Evolutionary conservation across 2,329 filamentous ascomycete genomes (phyloP), one percentile per base, ranked within the genome.

Genomic region (Stromatinia cepivora): DNA sequence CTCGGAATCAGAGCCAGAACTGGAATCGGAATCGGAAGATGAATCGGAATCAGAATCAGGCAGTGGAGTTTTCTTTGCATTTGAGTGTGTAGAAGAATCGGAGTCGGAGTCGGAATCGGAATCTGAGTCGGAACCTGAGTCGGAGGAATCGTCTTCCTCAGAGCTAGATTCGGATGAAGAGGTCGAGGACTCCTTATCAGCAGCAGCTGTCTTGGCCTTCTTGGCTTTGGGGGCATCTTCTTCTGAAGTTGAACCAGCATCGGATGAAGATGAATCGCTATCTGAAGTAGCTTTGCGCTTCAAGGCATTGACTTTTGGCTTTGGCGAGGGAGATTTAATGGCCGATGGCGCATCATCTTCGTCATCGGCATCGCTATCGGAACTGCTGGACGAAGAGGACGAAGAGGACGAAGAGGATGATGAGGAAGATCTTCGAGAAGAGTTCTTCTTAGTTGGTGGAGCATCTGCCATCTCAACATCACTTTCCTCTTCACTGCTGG

Each of bases 271-370:
- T 9, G 69, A 71, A 36, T 57, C 62, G 46, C 45, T 71, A 31
- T 48, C 45, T 25, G 70, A 79, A 42, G 80, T 79, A 10, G 86
- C 86, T 81, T 87, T 86, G 50, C 86, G 83, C 76, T 90, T 90
- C 70, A 85, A 76, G 2, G 80, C 80, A 42, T 85, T 84, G 64
- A 75, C 71, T 57, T 78, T 79, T 45, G 71, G 71, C 69, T 76
- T 77, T 54, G 74, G 71, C 25, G 72, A 72, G 58, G 72, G 46
- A 54, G 70, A 59, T 70, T 78, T 79, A 20, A 68, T 69, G 36
- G 71, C 70, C 46, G 71, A 68, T 52, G 76, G 71, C 8, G 71
- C 70, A 68, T 84, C 82, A 48, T 82, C 80, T 73, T 85, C 83
- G 69, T 84, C 82, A 70, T 85, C 83, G 10, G 83, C 81, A 72